A percentile compares a stretch with the other conserved stretches of the same genome.
phyloP scores from a whole-genome alignment of 345 rosid species.

The Crucihimalaya himalaica region DNA sequence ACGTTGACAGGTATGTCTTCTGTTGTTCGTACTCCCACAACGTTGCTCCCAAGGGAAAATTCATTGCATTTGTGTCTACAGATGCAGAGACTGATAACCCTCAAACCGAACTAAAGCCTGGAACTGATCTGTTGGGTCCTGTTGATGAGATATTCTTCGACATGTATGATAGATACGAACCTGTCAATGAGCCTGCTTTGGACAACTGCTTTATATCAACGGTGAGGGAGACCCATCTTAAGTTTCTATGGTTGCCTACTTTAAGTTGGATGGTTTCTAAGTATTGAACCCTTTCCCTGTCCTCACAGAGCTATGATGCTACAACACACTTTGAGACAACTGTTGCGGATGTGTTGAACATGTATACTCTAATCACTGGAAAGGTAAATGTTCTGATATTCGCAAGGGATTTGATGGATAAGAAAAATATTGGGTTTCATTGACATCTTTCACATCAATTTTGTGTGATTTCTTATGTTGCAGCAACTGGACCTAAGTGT shows the following conservation, averaged over 20 bases:
- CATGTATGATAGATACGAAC: slow-evolving; percentile 76
- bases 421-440: not conserved
- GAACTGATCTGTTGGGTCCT: slow-evolving; percentile 72
- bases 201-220: slow-evolving; percentile 88
- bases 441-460: not conserved
- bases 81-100: slow-evolving; percentile 92
- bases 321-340: slow-evolving; percentile 50
- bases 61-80: slow-evolving; percentile 86
- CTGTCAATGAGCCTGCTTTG: slow-evolving; percentile 48
- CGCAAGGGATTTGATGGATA: not conserved
- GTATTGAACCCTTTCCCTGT: not conserved
- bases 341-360: slow-evolving; percentile 43
- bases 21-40: slow-evolving; percentile 96
- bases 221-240: slow-evolving; percentile 45
- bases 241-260: not conserved
- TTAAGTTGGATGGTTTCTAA: not conserved
- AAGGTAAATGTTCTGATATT: slow-evolving; percentile 34
- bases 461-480: not conserved
- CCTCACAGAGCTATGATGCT: slow-evolving; percentile 46
- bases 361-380: slow-evolving; percentile 47
- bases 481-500: slow-evolving; percentile 45
- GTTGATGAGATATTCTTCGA: slow-evolving; percentile 84
- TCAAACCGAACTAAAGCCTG: slow-evolving; percentile 79
- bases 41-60: slow-evolving; percentile 88
- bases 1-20: slow-evolving; percentile 74